Base-by-base conservation (phyloP, 1,284 basidiomycete species). In the Agaricales sp. region DNA sequence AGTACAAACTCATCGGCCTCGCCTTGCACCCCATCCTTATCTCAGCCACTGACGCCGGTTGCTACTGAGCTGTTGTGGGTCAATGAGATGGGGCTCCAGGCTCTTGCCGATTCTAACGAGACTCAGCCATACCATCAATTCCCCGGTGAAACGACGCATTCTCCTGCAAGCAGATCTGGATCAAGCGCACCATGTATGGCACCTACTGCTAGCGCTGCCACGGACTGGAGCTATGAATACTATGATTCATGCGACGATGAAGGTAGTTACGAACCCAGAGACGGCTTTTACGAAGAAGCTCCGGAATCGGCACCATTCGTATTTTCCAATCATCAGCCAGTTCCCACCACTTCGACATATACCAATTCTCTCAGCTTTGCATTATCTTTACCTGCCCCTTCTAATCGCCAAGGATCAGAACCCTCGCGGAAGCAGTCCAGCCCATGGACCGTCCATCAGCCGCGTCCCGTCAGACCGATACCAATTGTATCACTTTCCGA, bases 381-480 rank as follows among this genome's bases (percentile, higher is more conserved):
- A 26, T 49, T 55, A 37, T 48, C 37, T 4, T 52, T 52, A 45
- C 49, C 52, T 44, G 45, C 48, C 3, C 48, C 51, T 46, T 46
- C 51, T 30, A 19, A 21, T 51, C 30, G 30, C 30, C 30, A 35
- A 35, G 30, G 57, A 45, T 59, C 57, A 46, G 50, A 54, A 45
- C 48, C 51, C 24, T 43, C 55, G 19, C 43, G 38, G 24, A 54
- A 53, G n/a, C 60, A 63, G 41, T 53, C 57, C 22, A n/a, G n/a
- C 61, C 58, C 12, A 54, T 75, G 37, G 67, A n/a, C 69, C 49
- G 63, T 77, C 35, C 62, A 71, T 51, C 76, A 78, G 56, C 75
- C 75, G 16, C 76, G 75, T 51, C 75, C 75, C 43, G 71, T 66
- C 43, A 70, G 75, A 21, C 68, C 65, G 13, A 78, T 78, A 59